Conservation (phyloP, 2,329 filamentous ascomycete genomes). For the Escovopsis sp. region DNA sequence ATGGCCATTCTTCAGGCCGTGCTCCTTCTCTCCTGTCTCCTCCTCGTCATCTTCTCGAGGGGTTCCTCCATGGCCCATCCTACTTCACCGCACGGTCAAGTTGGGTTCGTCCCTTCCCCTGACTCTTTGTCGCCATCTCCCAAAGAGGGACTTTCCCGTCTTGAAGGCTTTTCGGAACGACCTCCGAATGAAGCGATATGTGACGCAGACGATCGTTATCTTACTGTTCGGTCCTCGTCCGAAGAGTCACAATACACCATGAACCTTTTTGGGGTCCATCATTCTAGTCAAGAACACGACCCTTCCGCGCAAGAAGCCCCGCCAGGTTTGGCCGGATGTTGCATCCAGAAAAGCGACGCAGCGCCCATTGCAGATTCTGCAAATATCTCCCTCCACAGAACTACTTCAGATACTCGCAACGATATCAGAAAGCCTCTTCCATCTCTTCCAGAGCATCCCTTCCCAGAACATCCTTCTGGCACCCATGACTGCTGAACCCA, state of each 20-base stretch:
- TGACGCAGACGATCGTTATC: too few relatives aligned
- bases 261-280: neutral
- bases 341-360: constrained; percentile 1
- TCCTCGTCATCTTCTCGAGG: constrained; percentile 68
- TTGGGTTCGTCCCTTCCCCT: constrained; percentile 9
- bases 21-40: constrained; percentile 71
- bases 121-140: constrained; percentile 7
- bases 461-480: constrained; percentile 8
- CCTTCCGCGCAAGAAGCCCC: neutral
- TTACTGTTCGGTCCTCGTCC: too few relatives aligned
- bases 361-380: too few relatives aligned
- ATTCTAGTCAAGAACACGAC: neutral
- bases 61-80: constrained; percentile 25
- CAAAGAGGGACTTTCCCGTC: too few relatives aligned
- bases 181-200: too few relatives aligned
- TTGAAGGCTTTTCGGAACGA: too few relatives aligned
- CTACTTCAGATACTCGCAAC: constrained; percentile 3
- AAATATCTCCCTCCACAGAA: neutral
- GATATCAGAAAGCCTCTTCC: constrained; percentile 26
- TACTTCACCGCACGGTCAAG: constrained; percentile 15
- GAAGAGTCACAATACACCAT: neutral
- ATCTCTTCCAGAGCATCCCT: constrained; percentile 10
- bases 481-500: neutral
- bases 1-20: constrained; percentile 89
- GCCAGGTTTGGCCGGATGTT: constrained; percentile 3